Base-by-base conservation (phyloP, 1,139 yeast species). In the Suhomyces choctaworum region DNA sequence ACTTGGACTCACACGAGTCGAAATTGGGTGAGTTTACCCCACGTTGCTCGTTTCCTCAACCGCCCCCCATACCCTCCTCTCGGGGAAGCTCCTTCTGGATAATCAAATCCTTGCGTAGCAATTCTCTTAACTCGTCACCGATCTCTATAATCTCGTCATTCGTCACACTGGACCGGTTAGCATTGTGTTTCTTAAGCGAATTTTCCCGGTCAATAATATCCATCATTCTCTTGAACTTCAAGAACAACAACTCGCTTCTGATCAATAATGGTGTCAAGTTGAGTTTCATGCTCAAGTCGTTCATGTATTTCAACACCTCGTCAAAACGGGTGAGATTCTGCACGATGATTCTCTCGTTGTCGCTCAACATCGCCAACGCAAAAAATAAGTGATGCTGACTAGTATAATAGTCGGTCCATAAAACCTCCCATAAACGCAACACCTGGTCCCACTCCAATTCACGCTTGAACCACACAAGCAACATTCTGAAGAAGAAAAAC, bases 401-500 rank as follows among this genome's bases (percentile, higher is more conserved):
- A 1, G 90, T 76, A 51, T 85, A 80, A 54, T 66, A 82, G 60
- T 92, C 94, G 0, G 97, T 90, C 82, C 95, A 88, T 40, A 92
- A 66, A 1, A 85, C 80, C 54, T 94, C 97, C 98, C 97, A 92
- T 25, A 92, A 69, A 20, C 77, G 66, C 50, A 85, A 64, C 2
- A 88, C 87, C 41, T 87, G 89, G 36, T 78, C 77, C 77, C 94
- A 88, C 25, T 73, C 76, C 45, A 94, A 82, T 56, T 92, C 99
- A 34, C 99, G 78, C 57, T 94, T 92, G 58, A 78, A 94, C 96
- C 97, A 89, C 3, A 92, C 97, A 27, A 92, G 66, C 12, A 92
- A 65, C 97, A 92, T 90, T 41, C 98, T 69, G 68, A 94, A 92
- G 51, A 90, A 89, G 70, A 92, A 92, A 58, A 92, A 92, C 41